phyloP scores from a whole-genome alignment of 805 yeast species.

The Cyberlindnera maritima region DNA sequence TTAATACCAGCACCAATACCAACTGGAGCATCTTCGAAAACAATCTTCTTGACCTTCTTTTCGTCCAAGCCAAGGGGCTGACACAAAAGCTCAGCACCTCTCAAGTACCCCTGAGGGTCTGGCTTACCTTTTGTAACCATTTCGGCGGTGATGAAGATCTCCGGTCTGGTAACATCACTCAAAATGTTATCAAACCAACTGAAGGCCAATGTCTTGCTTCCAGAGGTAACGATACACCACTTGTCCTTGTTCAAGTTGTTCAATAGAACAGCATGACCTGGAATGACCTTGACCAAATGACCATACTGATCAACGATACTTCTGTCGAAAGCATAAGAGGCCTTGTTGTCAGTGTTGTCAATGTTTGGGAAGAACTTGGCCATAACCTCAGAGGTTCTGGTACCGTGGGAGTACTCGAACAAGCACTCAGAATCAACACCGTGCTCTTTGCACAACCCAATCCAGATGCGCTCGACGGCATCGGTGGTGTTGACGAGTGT shows the following conservation, averaged over 20 bases:
- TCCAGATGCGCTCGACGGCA: constrained; percentile 83
- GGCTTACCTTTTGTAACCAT: constrained; percentile 83
- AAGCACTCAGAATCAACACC: constrained; percentile 55
- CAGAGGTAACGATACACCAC: constrained; percentile 87
- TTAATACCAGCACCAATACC: constrained; percentile 84
- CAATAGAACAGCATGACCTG: constrained; percentile 69
- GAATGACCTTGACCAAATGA: constrained; percentile 67
- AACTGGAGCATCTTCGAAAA: constrained; percentile 89
- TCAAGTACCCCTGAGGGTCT: constrained; percentile 73
- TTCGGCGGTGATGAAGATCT: constrained; percentile 79
- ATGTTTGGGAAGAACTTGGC: constrained; percentile 72
- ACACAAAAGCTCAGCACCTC: constrained; percentile 44
- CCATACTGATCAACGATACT: constrained; percentile 72
- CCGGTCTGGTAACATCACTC: constrained; percentile 60
- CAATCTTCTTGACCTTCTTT: constrained; percentile 46
- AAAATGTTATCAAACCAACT: constrained; percentile 66
- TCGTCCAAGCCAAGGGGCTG: constrained; percentile 36
- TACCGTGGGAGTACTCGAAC: constrained; percentile 54
- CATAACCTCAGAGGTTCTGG: constrained; percentile 78
- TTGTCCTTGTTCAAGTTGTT: constrained; percentile 49
- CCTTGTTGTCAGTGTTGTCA: constrained; percentile 62
- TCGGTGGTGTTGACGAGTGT: constrained; percentile 81
- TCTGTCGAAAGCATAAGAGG: constrained; percentile 55
- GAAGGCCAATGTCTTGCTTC: constrained; percentile 72
- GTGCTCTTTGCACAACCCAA: constrained; percentile 66